Percentiles rank a stretch among this genome's conserved stretches.
These are phyloP conservation scores for Apiospora koreana DNA, from an alignment of 2,329 filamentous ascomycete species.

Conservation along the genomic window DNA sequence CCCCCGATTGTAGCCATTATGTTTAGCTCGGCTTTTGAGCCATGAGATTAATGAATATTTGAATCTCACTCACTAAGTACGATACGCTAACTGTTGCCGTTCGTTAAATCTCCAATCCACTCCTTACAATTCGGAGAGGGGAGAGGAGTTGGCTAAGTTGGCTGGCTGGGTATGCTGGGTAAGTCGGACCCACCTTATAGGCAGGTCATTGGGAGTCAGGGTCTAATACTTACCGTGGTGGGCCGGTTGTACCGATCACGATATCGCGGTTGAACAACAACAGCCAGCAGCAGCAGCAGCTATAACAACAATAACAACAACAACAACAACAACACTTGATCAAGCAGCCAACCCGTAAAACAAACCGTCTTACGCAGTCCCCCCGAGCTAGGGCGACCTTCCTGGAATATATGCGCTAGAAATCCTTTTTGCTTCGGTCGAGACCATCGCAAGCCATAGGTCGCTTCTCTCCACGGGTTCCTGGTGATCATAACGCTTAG, in stretches of 20 bases:
- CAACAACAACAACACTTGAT: too few species aligned
- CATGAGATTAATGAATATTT: neutral
- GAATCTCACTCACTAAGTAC: constrained; percentile 1
- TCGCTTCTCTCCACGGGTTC: neutral
- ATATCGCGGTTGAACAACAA: neutral
- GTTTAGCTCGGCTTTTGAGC: neutral
- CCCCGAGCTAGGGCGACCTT: neutral
- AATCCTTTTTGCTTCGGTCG: neutral
- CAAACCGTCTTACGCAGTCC: neutral
- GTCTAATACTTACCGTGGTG: neutral
- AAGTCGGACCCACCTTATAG: neutral
- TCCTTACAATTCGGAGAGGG: neutral
- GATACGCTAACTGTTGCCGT: constrained; percentile 2
- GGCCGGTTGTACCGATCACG: constrained; percentile 3
- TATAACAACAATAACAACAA: neutral
- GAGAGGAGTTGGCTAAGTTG: neutral
- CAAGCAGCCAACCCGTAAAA: neutral
- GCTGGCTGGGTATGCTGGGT: neutral
- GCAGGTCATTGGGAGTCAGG: constrained; percentile 1
- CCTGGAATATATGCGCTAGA: neutral
- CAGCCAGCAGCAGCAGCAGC: neutral
- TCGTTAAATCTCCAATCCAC: neutral
- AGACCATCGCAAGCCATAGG: neutral
- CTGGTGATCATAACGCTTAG: constrained; percentile 6
- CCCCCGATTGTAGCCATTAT: neutral